Conservation (phyloP, 495 filamentous ascomycete genomes). For the Aspergillus sparsus region DNA sequence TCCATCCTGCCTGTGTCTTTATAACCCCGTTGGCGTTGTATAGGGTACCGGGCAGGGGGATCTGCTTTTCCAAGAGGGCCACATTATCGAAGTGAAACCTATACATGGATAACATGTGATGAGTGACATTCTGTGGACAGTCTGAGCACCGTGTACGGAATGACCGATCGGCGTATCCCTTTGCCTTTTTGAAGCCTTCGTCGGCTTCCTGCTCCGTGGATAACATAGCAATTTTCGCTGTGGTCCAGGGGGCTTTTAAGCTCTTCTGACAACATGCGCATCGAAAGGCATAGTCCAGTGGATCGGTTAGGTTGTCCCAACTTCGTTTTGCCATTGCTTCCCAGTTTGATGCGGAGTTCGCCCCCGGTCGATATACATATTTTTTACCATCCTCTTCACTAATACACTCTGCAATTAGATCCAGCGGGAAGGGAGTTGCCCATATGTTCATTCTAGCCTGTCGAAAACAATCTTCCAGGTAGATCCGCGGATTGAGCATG, state of each 20-base stretch:
- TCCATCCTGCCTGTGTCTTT: background rate
- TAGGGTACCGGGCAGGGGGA: slow-evolving; percentile 65
- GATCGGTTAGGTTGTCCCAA: slow-evolving; percentile 63
- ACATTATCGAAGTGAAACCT: slow-evolving; percentile 60
- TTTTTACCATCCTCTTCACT: slow-evolving; percentile 29
- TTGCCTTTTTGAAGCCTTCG: slow-evolving; percentile 14
- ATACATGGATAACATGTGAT: slow-evolving; percentile 48
- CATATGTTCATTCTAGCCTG: slow-evolving; percentile 60
- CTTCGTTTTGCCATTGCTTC: slow-evolving; percentile 1
- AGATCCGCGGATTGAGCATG: slow-evolving; percentile 76
- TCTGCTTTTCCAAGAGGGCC: slow-evolving; percentile 38
- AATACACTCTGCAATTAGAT: slow-evolving; percentile 61
- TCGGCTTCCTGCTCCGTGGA: background rate
- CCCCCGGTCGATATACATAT: background rate
- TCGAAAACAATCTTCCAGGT: slow-evolving; percentile 74
- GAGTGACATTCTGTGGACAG: slow-evolving; percentile 53
- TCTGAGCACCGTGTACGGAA: slow-evolving; percentile 42
- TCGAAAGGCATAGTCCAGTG: slow-evolving; percentile 44
- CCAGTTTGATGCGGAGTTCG: slow-evolving; percentile 20
- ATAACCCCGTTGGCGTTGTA: slow-evolving; percentile 43
- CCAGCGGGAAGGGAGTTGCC: slow-evolving; percentile 70
- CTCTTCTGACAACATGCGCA: slow-evolving; percentile 56
- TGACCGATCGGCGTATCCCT: slow-evolving; percentile 65
- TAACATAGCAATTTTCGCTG: slow-evolving; percentile 19
- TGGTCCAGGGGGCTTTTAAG: slow-evolving; percentile 30